Base-by-base conservation (phyloP, 2,329 filamentous ascomycete genomes). In the Monosporascus sp. region DNA sequence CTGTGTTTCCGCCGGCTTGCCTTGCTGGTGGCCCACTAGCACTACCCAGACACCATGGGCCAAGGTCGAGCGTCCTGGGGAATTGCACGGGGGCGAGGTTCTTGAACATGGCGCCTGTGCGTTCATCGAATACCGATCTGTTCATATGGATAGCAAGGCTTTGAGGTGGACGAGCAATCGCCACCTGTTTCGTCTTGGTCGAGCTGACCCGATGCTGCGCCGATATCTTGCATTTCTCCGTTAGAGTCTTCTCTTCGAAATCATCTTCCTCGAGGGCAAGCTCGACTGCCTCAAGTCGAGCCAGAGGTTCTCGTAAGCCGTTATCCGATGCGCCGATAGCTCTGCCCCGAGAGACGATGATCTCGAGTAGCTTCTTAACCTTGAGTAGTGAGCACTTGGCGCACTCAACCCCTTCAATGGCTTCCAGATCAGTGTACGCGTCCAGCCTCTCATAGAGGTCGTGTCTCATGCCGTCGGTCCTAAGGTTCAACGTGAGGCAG, bases 361-460 rank as follows among this genome's bases (percentile, higher is more conserved):
- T 74, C 1, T 69, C 71, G 48, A 86, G 67, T 1, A 82, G 67
- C 8, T 68, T 67, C 53, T 77, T 74, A 18, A 74, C 72, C 52
- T 80, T 80, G 8, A 92, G 70, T 1, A 97, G 78, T 0, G 93
- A 96, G 70, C 94, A 99, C 63, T 93, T 95, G 17, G 86, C 82
- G 69, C 94, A 99, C 65, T 97, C 88, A 2, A 97, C 92, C 0
- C 90, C 90, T 60, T 90, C 85, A 53, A 99, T 96, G 2, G 81
- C 78, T 67, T 97, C 94, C 8, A 97, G 78, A 14, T 85, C 82
- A 27, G 90, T 94, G 67, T 93, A 96, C 22, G 90, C 85, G 65
- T 95, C 87, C 20, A 99, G 73, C 52, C 90, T 87, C 54, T 94
- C 86, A 53, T 85, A 84, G 0, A 97, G 73, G 56, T 90, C 82